Evolutionary conservation across 2,329 filamentous ascomycete genomes (phyloP), one percentile per base, ranked within the genome.

Genomic region (Calycina herbarum): DNA sequence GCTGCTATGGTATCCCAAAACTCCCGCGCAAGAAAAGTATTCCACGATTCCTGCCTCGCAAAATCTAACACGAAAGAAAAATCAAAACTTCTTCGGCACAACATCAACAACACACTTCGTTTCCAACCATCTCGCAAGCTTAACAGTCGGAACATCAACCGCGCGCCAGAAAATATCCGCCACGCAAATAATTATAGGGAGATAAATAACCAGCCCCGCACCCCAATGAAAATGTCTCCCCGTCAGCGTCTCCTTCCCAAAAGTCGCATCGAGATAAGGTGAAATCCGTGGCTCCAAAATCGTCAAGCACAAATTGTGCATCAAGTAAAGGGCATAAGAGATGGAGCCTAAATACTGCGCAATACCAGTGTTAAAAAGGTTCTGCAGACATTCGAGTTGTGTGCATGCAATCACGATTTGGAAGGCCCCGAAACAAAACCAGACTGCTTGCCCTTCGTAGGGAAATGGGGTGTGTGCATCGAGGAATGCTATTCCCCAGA

Each of bases 141-240:
- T 79, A 7, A 85, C 78, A 72, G 81, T 79, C 1, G 81, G 81
- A 3, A 78, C 75, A 73, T 89, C 86, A 5, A 89, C 79, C 1
- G 76, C 76, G 33, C 85, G 79, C 83, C 85, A 87, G 71, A 87
- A 88, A 3, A 89, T 64, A 73, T 89, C 86, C 1, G 83, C 82
- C 5, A 80, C 78, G 81, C 85, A 88, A 13, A 76, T 64, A n/a
- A 73, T 71, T 5, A 88, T 77, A 0, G 82, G 77, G 17, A 82
- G 71, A n/a, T 80, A 80, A 2, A 79, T 29, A 5, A 78, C 59
- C 74, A 82, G 78, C n/a, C 73, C 74, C 1, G 60, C 76, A 70
- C 72, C 57, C 76, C 78, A 73, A 73, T 66, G 77, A 60, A 67
- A 27, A 58, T 74, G 72, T n/a, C 73, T 59, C 4, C 71, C 71